phyloP scores from a whole-genome alignment of 805 yeast genomes.

The Cyberlindnera veronae region DNA sequence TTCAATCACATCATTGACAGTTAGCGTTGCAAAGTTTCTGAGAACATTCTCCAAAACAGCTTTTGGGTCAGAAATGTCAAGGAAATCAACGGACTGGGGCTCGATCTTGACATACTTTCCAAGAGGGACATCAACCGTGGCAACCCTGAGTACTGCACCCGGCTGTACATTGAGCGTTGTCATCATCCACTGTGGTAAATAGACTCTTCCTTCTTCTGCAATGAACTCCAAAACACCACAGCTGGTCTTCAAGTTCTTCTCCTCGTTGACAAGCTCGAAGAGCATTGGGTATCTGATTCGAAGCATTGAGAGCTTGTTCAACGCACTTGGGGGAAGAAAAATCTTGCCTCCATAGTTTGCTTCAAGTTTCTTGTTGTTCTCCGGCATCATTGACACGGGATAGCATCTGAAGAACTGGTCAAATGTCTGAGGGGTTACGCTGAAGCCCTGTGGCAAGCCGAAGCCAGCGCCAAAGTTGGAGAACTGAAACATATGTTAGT shows the following conservation, averaged over 20 bases:
- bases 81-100: conserved; percentile 91
- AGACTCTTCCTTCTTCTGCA: conserved; percentile 95
- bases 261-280: conserved; percentile 73
- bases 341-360: conserved; percentile 95
- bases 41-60: conserved; percentile 93
- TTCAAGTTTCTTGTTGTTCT: conserved; percentile 61
- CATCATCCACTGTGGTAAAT: conserved; percentile 97
- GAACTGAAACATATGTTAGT: conserved; percentile 27
- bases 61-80: conserved; percentile 92
- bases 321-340: conserved; percentile 88
- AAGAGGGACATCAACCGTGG: conserved; percentile 73
- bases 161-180: conserved; percentile 65
- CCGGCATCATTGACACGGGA: conserved; percentile 85
- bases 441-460: conserved; percentile 25
- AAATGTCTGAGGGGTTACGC: conserved; percentile 45
- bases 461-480: conserved; percentile 33
- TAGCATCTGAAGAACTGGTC: conserved; percentile 90
- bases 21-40: conserved; percentile 83
- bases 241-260: conserved; percentile 59
- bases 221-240: conserved; percentile 95
- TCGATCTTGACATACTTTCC: conserved; percentile 91
- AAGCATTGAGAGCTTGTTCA: conserved; percentile 82
- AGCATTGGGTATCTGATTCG: conserved; percentile 96
- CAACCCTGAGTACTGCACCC: conserved; percentile 76
- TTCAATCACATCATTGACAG: conserved; percentile 81